Evolutionary conservation across 1,284 basidiomycete species (phyloP).

Genomic region (Erythrobasidium hasegawianum): DNA sequence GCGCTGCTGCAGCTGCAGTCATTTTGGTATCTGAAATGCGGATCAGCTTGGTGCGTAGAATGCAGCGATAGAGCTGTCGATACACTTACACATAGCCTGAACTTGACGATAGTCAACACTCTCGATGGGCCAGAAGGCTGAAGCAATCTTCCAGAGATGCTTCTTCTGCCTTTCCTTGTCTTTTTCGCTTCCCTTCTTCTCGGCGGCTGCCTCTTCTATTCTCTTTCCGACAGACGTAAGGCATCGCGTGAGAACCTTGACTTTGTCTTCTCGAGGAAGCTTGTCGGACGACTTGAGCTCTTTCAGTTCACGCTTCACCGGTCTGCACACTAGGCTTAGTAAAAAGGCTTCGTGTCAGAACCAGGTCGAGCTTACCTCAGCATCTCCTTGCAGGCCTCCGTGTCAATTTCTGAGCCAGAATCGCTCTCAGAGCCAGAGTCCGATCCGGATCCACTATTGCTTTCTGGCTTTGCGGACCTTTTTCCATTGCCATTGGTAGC

Average conservation of each 20-base stretch:
- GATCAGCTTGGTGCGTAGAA: not conserved
- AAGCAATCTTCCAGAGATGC: constrained; percentile 79
- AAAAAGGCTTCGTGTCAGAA: not conserved
- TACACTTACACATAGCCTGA: constrained; percentile 29
- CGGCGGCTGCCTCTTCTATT: constrained; percentile 76
- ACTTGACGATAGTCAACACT: constrained; percentile 18
- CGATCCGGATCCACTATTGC: constrained; percentile 33
- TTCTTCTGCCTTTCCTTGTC: constrained; percentile 81
- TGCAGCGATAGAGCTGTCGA: not conserved
- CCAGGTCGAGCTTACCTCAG: constrained; percentile 55
- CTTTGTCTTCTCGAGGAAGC: constrained; percentile 89
- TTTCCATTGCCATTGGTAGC: constrained; percentile 4
- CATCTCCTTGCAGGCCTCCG: constrained; percentile 88
- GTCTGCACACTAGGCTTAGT: constrained; percentile 55
- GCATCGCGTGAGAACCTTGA: constrained; percentile 91
- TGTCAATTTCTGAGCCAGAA: constrained; percentile 67
- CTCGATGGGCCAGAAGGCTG: not conserved
- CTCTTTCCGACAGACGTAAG: constrained; percentile 87
- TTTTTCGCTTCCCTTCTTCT: constrained; percentile 70
- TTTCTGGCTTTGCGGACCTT: constrained; percentile 20
- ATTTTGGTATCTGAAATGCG: not conserved
- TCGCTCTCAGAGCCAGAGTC: constrained; percentile 9
- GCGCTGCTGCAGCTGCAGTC: not conserved
- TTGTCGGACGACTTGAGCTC: constrained; percentile 88
- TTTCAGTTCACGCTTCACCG: constrained; percentile 98